Evolutionary conservation across 108 stramenopile species (phyloP).

Genomic region (Skeletonema menzelii): DNA sequence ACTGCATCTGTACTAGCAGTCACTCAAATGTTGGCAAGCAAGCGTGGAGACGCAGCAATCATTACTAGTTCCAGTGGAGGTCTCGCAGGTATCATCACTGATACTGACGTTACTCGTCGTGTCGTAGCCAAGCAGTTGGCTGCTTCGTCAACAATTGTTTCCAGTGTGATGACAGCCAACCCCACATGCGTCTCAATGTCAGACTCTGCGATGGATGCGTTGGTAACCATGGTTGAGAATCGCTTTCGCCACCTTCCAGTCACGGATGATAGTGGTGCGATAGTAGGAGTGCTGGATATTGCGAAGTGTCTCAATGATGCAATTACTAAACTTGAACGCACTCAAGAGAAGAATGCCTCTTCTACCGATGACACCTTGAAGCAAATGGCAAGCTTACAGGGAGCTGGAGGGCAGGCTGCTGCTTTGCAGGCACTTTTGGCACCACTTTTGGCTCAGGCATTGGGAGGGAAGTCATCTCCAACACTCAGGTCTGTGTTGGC

Average conservation of each 20-base stretch:
- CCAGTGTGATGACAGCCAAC: conserved; percentile 82
- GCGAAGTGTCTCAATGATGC: conserved; percentile 96
- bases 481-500: conserved; percentile 70
- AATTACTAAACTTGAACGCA: conserved; percentile 83
- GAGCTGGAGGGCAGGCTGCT: conserved; percentile 68
- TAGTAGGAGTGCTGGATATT: conserved; percentile 92
- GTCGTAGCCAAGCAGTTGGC: conserved; percentile 75
- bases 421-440: conserved; percentile 68
- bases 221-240: conserved; percentile 93
- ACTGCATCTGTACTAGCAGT: conserved; percentile 64
- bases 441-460: conserved; percentile 72
- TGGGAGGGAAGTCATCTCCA: conserved; percentile 64
- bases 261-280: conserved; percentile 73
- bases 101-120: conserved; percentile 78
- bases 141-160: conserved; percentile 55
- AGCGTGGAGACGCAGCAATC: conserved; percentile 66
- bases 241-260: conserved; percentile 93
- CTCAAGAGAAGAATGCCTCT: conserved; percentile 48
- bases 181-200: conserved; percentile 80
- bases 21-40: conserved; percentile 64
- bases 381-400: conserved; percentile 56
- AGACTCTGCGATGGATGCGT: conserved; percentile 87
- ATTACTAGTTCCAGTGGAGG: conserved; percentile 58
- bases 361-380: conserved; percentile 64
- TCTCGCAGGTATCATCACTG: conserved; percentile 84